Percentiles rank a stretch among this genome's conserved stretches.
These are phyloP conservation scores for Metarhizium guizhouense DNA, from an alignment of 2,329 filamentous ascomycete genomes.

Conservation along the genomic window DNA sequence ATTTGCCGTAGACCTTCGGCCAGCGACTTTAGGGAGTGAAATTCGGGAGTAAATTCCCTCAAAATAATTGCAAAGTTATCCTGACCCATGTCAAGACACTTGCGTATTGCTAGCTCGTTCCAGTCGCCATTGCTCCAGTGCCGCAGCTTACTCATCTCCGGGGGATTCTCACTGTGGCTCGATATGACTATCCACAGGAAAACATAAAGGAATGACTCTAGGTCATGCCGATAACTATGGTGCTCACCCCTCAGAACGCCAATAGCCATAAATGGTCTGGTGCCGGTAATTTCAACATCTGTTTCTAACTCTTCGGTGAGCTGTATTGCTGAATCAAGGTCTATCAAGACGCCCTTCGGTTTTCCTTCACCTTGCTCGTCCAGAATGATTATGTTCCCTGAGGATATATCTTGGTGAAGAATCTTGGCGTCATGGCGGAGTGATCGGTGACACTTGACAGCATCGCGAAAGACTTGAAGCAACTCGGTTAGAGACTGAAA, in stretches of 20 bases:
- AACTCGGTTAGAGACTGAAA: conserved; percentile 10
- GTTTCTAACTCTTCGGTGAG: no score
- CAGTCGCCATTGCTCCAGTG: conserved; percentile 9
- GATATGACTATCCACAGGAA: conserved; percentile 9
- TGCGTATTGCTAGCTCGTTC: conserved; percentile 7
- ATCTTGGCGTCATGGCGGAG: conserved; percentile 8
- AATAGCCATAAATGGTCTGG: conserved; percentile 17
- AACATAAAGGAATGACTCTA: conserved; percentile 20
- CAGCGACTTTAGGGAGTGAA: conserved; percentile 10
- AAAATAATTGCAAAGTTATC: conserved; percentile 9
- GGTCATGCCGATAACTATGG: conserved; percentile 17
- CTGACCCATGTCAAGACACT: conserved; percentile 6
- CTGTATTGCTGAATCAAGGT: conserved; percentile 11
- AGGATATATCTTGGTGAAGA: conserved; percentile 11
- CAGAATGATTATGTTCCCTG: conserved; percentile 12
- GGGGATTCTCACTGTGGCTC: conserved; percentile 3
- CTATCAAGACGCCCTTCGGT: conserved; percentile 10
- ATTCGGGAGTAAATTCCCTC: conserved; percentile 11
- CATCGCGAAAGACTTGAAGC: conserved; percentile 12
- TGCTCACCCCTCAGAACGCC: conserved; percentile 6
- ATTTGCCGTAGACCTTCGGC: conserved; percentile 10
- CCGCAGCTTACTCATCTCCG: conserved; percentile 9
- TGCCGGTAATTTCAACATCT: conserved; percentile 10
- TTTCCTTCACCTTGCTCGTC: not conserved
- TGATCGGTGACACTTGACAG: conserved; percentile 13